Evolutionary conservation across 768 basidiomycete genomes (phyloP).

Genomic region (Amanita phalloides): DNA sequence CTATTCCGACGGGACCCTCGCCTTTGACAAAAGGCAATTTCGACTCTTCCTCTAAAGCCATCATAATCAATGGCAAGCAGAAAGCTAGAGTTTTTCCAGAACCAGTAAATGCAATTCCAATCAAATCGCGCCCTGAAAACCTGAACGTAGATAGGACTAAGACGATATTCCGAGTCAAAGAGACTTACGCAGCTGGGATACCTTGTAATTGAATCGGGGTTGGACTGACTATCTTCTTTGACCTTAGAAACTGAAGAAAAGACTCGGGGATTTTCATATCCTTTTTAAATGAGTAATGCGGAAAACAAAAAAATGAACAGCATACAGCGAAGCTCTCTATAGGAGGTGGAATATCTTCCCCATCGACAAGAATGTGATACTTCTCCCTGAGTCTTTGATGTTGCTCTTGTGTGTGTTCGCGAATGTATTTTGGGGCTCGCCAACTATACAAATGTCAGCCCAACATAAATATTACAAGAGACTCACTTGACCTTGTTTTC

Average conservation of each 20-base stretch:
- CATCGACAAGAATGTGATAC: conserved; percentile 91
- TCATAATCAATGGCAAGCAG: conserved; percentile 95
- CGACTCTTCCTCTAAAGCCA: conserved; percentile 86
- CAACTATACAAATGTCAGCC: conserved; percentile 43
- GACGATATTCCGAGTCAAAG: neutral
- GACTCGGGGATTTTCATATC: conserved; percentile 98
- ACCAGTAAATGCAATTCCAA: conserved; percentile 98
- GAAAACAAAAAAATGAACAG: conserved; percentile 7
- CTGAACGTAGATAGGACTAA: conserved; percentile 27
- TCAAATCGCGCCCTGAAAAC: conserved; percentile 93
- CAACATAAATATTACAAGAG: conserved; percentile 1
- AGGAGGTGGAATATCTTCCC: conserved; percentile 87
- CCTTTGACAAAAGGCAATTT: conserved; percentile 85
- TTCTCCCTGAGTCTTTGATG: conserved; percentile 74
- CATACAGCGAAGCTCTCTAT: conserved; percentile 78
- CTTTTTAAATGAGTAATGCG: conserved; percentile 22
- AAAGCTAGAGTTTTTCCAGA: conserved; percentile 99
- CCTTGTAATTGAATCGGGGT: conserved; percentile 98
- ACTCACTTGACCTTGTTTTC: conserved; percentile 53
- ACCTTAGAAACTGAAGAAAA: conserved; percentile 73
- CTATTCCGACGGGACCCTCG: conserved; percentile 94
- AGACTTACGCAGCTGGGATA: conserved; percentile 84
- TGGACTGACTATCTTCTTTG: conserved; percentile 76
- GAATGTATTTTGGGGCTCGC: conserved; percentile 78
- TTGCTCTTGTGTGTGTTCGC: conserved; percentile 57